Evolutionary conservation across 1,284 basidiomycete species (phyloP).

Genomic region (Ganoderma multipileum): DNA sequence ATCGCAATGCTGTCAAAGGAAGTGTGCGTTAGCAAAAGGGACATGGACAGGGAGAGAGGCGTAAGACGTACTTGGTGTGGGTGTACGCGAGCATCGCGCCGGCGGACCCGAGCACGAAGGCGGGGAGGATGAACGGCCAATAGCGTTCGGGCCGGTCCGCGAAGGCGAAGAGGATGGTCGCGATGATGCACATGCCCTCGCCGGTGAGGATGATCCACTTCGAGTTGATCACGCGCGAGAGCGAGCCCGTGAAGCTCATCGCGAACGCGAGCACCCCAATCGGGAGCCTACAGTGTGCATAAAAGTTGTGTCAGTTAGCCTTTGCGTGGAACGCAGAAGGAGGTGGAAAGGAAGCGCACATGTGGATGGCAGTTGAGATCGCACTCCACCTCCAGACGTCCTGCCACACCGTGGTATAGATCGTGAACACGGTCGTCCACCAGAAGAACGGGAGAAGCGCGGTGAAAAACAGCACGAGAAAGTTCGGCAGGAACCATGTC

Average conservation of each 20-base stretch:
- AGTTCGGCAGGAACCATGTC: constrained; percentile 52
- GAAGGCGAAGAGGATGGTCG: constrained; percentile 51
- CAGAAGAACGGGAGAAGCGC: constrained; percentile 51
- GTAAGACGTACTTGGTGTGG: constrained; percentile 43
- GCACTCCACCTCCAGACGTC: constrained; percentile 46
- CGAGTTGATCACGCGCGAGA: constrained; percentile 45
- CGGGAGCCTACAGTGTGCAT: constrained; percentile 45
- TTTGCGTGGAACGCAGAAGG: background rate
- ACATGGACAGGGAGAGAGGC: background rate
- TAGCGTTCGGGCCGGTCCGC: constrained; percentile 50
- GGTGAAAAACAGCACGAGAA: constrained; percentile 46
- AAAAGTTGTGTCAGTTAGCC: background rate
- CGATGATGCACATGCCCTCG: constrained; percentile 44
- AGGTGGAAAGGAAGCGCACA: constrained; percentile 37
- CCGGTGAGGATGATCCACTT: constrained; percentile 55
- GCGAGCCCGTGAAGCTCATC: constrained; percentile 45
- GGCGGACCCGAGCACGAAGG: constrained; percentile 51
- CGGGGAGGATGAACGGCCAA: constrained; percentile 57
- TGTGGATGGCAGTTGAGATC: constrained; percentile 47
- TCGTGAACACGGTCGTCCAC: constrained; percentile 48
- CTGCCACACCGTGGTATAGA: constrained; percentile 49
- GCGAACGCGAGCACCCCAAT: constrained; percentile 47
- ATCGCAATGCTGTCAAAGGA: constrained; percentile 52
- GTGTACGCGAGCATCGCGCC: constrained; percentile 45
- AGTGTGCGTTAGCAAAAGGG: constrained; percentile 21